Base-by-base conservation (phyloP, 1,284 basidiomycete species). In the Cutaneotrichosporon cyanovorans region DNA sequence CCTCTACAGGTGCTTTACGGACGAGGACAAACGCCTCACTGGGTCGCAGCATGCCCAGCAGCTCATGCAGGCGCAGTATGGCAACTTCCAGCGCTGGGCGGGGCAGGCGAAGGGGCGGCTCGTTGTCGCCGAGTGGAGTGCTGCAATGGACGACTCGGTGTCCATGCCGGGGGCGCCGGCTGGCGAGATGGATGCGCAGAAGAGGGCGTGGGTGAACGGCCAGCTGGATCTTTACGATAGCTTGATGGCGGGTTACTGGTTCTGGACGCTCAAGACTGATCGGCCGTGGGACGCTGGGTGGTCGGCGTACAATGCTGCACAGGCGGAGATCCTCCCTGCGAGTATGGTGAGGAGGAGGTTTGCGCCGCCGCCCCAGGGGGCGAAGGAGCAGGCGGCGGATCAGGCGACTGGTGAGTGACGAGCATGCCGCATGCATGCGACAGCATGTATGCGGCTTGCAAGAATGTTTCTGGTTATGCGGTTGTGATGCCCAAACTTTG, bases 261-360 rank as follows among this genome's bases (percentile, higher is more conserved):
- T 85, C 69, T 93, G 88, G 89, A 89, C 86, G 34, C 84, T 81
- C 65, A 87, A 84, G 75, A 88, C 89, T 66, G 78, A 82, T 45
- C 69, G 75, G 7, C 68, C 65, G 3, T 80, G 82, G 53, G 85
- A 89, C 64, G 77, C 76, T 2, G 86, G 85, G 1, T 91, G 88
- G 87, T 80, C 80, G 37, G 78, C 86, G 31, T 75, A 78, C 52
- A 81, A 87, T 62, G 83, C 84, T 0, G 77, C 81, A 0, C 76
- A 76, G 36, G 75, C 75, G 2, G 81, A 81, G 9, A 79, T 85
- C 14, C 76, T 85, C 53, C 83, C 83, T 0, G 23, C 55, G 0
- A 75, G 63, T 46, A 67, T 79, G n/a, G 76, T 77, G 16, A 59
- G 60, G 20, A 49, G 21, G 11, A 4, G 6, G 51, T 36, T 58